These are phyloP conservation scores for Ceratocystis eucalypticola DNA, from an alignment of 2,329 filamentous ascomycete genomes.

Conservation along the genomic window DNA sequence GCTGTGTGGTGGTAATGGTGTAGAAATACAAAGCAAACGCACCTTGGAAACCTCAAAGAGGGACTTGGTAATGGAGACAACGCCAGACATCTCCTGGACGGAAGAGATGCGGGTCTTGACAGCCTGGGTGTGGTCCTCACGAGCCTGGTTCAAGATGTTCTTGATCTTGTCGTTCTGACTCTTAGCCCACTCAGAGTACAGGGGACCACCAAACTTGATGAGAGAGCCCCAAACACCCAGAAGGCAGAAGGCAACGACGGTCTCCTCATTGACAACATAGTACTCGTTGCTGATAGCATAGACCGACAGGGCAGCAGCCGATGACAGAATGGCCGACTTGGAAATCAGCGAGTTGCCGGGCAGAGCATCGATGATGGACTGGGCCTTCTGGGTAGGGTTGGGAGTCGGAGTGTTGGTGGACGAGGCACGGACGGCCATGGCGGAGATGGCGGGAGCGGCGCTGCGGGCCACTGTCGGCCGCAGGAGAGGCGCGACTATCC, in stretches of 20 bases:
- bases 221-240: constrained; percentile 84
- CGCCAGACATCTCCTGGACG: constrained; percentile 85
- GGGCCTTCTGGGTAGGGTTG: constrained; percentile 91
- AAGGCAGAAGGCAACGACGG: constrained; percentile 83
- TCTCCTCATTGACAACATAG: constrained; percentile 99
- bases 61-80: constrained; percentile 92
- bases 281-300: constrained; percentile 99
- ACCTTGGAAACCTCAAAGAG: constrained; percentile 98
- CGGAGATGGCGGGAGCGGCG: constrained; percentile 59
- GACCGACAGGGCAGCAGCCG: constrained; percentile 75
- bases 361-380: constrained; percentile 84
- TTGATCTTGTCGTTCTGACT: constrained; percentile 83
- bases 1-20: too few species aligned
- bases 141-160: constrained; percentile 84
- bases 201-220: constrained; percentile 84
- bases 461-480: constrained; percentile 68
- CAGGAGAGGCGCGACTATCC: constrained; percentile 73
- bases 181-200: constrained; percentile 87
- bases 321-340: constrained; percentile 95
- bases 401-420: constrained; percentile 65
- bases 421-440: constrained; percentile 42
- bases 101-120: constrained; percentile 89
- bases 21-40: constrained; percentile 24
- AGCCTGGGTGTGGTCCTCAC: constrained; percentile 86
- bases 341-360: constrained; percentile 85